Evolutionary conservation across 768 basidiomycete species (phyloP).

Genomic region (Lactarius quietus): DNA sequence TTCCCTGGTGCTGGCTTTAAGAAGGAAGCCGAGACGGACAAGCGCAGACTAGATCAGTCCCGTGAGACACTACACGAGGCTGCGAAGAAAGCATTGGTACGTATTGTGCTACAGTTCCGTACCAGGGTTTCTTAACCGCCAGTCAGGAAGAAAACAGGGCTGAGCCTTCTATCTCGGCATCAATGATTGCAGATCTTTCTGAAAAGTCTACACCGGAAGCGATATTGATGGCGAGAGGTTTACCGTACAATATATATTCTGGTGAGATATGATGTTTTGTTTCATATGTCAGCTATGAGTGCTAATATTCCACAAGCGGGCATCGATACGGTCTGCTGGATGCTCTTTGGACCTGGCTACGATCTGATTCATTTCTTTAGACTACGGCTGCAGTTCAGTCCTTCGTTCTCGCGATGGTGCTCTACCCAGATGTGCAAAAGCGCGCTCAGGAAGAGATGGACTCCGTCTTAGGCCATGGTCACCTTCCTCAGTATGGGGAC

Average conservation of each 20-base stretch:
- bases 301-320: too few species aligned
- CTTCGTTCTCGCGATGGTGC: slow-evolving; percentile 34
- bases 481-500: slow-evolving; percentile 13
- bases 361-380: too few species aligned
- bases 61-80: not conserved
- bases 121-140: not conserved
- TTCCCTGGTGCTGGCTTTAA: too few species aligned
- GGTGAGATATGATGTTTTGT: too few species aligned
- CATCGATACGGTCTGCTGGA: too few species aligned
- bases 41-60: too few species aligned
- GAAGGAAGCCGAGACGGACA: too few species aligned
- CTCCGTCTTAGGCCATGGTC: slow-evolving; percentile 10
- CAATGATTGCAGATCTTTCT: not conserved
- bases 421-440: slow-evolving; percentile 33
- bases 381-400: slow-evolving; percentile 21
- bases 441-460: too few species aligned
- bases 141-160: slow-evolving; percentile 3
- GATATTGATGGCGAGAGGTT: slow-evolving; percentile 4
- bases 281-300: too few species aligned
- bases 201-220: slow-evolving; percentile 9
- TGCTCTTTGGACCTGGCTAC: too few species aligned
- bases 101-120: not conserved
- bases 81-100: slow-evolving; percentile 25
- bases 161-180: not conserved
- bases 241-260: too few species aligned